phyloP scores from a whole-genome alignment of 257 asterid species.

The Fraxinus pennsylvanica region DNA sequence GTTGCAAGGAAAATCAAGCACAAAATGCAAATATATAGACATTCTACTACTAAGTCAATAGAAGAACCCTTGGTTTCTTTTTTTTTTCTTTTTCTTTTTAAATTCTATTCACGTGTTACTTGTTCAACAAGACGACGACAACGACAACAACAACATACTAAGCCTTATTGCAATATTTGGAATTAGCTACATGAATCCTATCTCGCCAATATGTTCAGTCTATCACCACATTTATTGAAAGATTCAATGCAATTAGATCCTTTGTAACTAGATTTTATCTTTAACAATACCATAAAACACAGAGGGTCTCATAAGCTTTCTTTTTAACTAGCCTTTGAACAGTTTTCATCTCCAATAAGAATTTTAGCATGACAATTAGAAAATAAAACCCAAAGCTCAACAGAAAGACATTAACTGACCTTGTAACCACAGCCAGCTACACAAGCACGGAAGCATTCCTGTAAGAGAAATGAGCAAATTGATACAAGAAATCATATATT shows the following conservation, averaged over 20 bases:
- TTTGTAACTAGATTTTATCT: background rate
- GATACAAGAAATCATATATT: background rate
- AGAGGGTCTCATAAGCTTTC: background rate
- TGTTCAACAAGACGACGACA: too few relatives aligned
- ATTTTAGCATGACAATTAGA: background rate
- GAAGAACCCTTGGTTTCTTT: too few relatives aligned
- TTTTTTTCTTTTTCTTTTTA: too few relatives aligned
- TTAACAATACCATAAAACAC: background rate
- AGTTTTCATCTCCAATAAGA: background rate
- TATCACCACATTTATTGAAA: background rate
- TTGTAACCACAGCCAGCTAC: conserved; percentile 77
- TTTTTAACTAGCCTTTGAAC: background rate
- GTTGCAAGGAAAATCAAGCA: background rate
- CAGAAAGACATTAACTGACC: conserved; percentile 39
- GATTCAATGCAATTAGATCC: background rate
- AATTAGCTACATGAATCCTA: background rate
- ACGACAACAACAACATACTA: too few relatives aligned
- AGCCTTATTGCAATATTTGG: background rate
- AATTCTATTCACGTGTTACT: too few relatives aligned
- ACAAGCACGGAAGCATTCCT: conserved; percentile 83
- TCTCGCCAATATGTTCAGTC: background rate
- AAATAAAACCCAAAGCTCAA: conserved; percentile 8
- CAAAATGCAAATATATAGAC: background rate
- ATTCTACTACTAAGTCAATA: background rate
- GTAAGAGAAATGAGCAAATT: conserved; percentile 20